Evolutionary conservation across 1,284 basidiomycete species (phyloP).

Genomic region (Sporisorium exsertum): DNA sequence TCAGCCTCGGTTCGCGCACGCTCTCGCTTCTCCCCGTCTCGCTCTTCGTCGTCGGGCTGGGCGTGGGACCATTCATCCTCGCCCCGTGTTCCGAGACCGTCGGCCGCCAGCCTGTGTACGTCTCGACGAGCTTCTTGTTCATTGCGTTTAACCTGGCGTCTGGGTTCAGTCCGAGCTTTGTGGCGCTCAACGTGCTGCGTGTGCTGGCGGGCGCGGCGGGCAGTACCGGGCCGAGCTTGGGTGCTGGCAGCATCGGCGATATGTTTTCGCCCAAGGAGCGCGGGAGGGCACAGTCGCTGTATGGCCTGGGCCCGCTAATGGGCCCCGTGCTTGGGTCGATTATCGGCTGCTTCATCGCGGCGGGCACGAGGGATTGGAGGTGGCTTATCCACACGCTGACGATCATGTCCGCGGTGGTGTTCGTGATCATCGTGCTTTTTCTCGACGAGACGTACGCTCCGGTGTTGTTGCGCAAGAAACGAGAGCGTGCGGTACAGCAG

Average conservation of each 20-base stretch:
- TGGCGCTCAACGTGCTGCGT: constrained; percentile 52
- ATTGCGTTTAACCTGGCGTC: constrained; percentile 68
- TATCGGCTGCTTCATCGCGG: constrained; percentile 56
- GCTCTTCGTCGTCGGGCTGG: constrained; percentile 58
- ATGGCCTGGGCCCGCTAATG: constrained; percentile 59
- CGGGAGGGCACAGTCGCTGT: constrained; percentile 53
- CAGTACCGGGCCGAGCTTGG: constrained; percentile 57
- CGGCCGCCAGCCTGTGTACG: constrained; percentile 71
- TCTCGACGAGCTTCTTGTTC: constrained; percentile 60
- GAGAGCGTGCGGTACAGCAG: constrained; percentile 22
- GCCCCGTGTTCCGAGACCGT: constrained; percentile 71
- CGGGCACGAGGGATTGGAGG: constrained; percentile 43
- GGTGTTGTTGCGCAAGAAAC: constrained; percentile 55
- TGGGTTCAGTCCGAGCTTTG: constrained; percentile 65
- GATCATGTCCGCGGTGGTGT: constrained; percentile 39
- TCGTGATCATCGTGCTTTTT: constrained; percentile 25
- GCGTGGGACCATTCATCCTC: constrained; percentile 71
- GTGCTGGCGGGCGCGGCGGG: constrained; percentile 60
- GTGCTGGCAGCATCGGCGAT: constrained; percentile 61
- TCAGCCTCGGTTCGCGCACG: constrained; percentile 41
- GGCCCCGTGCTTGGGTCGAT: constrained; percentile 61
- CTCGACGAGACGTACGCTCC: constrained; percentile 61
- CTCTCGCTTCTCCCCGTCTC: constrained; percentile 56
- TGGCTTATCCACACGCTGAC: constrained; percentile 59
- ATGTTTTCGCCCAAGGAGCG: constrained; percentile 60